Percentiles rank a stretch among this genome's conserved stretches.
Evolutionary conservation across 2,329 filamentous ascomycete genomes (phyloP).

Genomic region (Trichoderma endophyticum): DNA sequence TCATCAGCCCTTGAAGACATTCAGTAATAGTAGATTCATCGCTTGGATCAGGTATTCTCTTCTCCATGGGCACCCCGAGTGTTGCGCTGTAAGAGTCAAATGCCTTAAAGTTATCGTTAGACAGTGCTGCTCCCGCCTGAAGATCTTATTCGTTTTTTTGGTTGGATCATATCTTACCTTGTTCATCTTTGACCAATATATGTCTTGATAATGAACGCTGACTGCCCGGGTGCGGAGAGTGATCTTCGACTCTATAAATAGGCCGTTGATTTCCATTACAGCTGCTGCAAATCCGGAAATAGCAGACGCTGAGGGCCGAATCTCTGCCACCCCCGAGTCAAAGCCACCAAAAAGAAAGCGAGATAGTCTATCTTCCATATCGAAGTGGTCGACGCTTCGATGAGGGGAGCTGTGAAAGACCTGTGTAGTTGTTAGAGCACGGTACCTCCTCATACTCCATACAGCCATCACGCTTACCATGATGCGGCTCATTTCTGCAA

Average conservation of each 20-base stretch:
- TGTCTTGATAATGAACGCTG: not conserved
- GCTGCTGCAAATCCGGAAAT: constrained; percentile 15
- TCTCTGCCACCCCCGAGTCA: not conserved
- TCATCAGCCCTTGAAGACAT: not conserved
- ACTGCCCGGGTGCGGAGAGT: constrained; percentile 16
- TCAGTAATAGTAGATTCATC: not conserved
- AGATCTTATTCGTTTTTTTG: not conserved
- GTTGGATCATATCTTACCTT: not conserved
- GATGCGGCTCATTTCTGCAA: constrained; percentile 15
- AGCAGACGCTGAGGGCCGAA: constrained; percentile 12
- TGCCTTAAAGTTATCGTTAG: not conserved
- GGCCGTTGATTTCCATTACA: constrained; percentile 17
- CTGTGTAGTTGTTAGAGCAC: not conserved
- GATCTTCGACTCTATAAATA: constrained; percentile 18
- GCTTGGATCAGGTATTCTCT: not conserved
- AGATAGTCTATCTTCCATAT: constrained; percentile 20
- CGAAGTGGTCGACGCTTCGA: constrained; percentile 5
- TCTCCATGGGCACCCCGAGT: constrained; percentile 17
- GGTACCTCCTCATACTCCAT: not conserved
- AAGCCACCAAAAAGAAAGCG: constrained; percentile 15
- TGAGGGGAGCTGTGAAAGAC: constrained; percentile 16
- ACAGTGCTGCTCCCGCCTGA: too few relatives aligned
- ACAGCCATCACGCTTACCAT: not conserved
- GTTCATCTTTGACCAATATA: not conserved
- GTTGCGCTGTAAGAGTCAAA: constrained; percentile 17